Evolutionary conservation across 2,329 filamentous ascomycete species (phyloP), one percentile per base, ranked within the genome.

Genomic region (Coleophoma cylindrospora): DNA sequence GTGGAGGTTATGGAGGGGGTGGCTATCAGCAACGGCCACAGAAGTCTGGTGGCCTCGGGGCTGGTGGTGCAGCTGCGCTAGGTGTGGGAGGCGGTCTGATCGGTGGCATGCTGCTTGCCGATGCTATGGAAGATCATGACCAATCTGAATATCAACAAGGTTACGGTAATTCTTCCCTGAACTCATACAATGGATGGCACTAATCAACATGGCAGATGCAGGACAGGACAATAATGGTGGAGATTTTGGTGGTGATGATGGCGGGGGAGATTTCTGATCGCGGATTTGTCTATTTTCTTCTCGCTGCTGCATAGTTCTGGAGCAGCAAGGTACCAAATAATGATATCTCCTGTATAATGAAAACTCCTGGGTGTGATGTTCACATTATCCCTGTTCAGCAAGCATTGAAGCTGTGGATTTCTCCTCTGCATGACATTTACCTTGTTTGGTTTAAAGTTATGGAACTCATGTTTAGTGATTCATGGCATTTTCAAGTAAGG

Each of bases 41-140:
- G 52, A 74, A 73, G 60, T 70, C 68, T 21, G 71, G 73, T 4
- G 77, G 77, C 2, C 73, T 92, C 70, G 88, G 89, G n/a, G 76
- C 80, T 52, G 81, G 77, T 1, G 89, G 88, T 44, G 89, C 84
- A 47, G 82, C 85, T 9, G 88, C 88, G 19, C 72, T 95, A 40
- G 91, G 91, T 71, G 68, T 89, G 4, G 91, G 90, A 58, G 91
- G 86, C 55, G 91, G 91, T 67, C 63, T 96, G 64, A 61, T 96
- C 1, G 91, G 90, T 59, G 91, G 91, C 49, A 79, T 82, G 54
- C 54, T 95, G 61, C 68, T 95, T 33, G 84, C 77, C 2, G 75
- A 86, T 62, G 84, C 84, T 1, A 74, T 91, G 46, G 70, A 87
- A 50, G 80, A 84, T 53, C 65, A 77, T 43, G 68, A 87, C 57